phyloP scores from a whole-genome alignment of 75 land plant genomes.

The Ceratopteris richardii region DNA sequence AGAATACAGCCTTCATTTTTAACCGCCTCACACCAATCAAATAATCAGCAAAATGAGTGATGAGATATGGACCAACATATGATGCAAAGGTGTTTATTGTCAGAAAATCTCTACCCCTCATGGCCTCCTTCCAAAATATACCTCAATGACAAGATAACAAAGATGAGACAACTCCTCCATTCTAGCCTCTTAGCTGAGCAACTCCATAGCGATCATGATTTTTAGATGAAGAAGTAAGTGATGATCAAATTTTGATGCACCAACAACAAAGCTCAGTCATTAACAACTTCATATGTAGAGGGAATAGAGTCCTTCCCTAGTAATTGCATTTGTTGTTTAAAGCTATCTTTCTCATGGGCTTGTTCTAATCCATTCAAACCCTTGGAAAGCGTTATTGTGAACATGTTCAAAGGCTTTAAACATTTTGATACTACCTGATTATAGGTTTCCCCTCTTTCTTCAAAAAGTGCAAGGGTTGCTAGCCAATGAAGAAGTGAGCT shows the following conservation, averaged over 20 bases:
- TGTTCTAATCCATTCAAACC: slow-evolving; percentile 40
- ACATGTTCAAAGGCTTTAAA: slow-evolving; percentile 69
- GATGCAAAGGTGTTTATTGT: too few species aligned
- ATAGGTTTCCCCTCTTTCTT: slow-evolving; percentile 93
- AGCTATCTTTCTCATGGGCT: slow-evolving; percentile 24
- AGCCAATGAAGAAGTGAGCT: slow-evolving; percentile 66
- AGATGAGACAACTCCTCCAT: slow-evolving; percentile 57
- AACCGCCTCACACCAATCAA: too few species aligned
- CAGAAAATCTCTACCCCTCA: too few species aligned
- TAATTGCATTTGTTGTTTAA: slow-evolving; percentile 47
- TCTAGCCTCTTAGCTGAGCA: slow-evolving; percentile 86
- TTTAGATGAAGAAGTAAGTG: slow-evolving; percentile 70
- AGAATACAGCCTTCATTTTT: too few species aligned
- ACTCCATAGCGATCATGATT: slow-evolving; percentile 81
- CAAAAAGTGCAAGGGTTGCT: slow-evolving; percentile 93
- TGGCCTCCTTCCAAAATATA: slow-evolving; percentile 81
- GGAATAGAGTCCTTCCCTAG: slow-evolving; percentile 16
- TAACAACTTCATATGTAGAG: slow-evolving; percentile 32
- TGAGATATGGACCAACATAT: too few species aligned
- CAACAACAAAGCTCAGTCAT: slow-evolving; percentile 78
- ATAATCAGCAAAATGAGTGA: too few species aligned
- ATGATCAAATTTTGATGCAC: slow-evolving; percentile 61
- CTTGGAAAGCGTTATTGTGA: slow-evolving; percentile 43
- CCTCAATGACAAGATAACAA: slow-evolving; percentile 76
- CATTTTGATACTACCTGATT: slow-evolving; percentile 52